phyloP scores from a whole-genome alignment of 345 rosid genomes.

The Euclidium syriacum region DNA sequence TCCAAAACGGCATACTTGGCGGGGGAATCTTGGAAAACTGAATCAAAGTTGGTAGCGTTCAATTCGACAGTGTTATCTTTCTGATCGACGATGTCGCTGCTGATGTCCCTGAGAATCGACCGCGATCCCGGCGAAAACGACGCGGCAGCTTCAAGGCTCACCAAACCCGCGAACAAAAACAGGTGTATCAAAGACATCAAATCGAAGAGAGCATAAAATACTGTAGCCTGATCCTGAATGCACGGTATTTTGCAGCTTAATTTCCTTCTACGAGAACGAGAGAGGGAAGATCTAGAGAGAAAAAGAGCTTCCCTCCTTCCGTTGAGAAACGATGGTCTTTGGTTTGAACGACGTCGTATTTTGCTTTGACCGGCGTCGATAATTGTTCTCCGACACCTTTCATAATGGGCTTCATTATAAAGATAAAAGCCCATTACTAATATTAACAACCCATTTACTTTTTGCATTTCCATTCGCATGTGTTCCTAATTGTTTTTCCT shows the following conservation, averaged over 20 bases:
- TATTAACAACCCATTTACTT: background rate
- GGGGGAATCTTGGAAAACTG: constrained; percentile 51
- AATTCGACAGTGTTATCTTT: constrained; percentile 62
- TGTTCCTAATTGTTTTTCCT: too few relatives aligned
- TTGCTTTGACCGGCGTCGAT: constrained; percentile 10
- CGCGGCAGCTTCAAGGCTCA: constrained; percentile 35
- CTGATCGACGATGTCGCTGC: constrained; percentile 20
- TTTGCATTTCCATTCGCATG: background rate
- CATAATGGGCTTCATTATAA: constrained; percentile 14
- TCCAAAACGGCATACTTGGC: constrained; percentile 76
- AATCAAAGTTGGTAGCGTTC: constrained; percentile 67
- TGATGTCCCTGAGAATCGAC: constrained; percentile 55
- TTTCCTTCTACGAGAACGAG: too few relatives aligned
- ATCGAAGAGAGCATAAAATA: background rate
- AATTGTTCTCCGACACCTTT: background rate
- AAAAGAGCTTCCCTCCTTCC: constrained; percentile 11
- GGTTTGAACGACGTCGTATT: constrained; percentile 6
- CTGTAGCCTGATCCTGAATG: constrained; percentile 1
- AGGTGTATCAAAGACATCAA: constrained; percentile 44
- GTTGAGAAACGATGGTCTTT: constrained; percentile 25
- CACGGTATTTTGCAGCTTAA: background rate
- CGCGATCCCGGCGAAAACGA: constrained; percentile 62
- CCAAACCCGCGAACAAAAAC: constrained; percentile 34
- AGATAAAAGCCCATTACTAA: background rate
- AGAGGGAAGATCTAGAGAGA: constrained; percentile 11